Conservation (phyloP, 495 filamentous ascomycete genomes). For the Tuber magnatum region DNA sequence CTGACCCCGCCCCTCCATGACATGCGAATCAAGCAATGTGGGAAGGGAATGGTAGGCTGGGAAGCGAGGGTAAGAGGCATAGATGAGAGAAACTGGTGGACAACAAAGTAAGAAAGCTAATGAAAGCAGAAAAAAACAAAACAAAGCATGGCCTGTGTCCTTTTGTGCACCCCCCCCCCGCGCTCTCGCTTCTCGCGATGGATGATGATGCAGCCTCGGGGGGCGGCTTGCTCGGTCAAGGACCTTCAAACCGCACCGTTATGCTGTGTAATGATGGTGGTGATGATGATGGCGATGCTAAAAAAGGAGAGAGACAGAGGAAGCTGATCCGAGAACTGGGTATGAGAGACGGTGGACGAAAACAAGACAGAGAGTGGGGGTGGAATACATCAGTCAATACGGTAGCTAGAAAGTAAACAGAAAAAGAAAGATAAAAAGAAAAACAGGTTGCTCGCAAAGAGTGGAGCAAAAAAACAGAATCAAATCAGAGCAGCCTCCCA, state of each 20-base stretch:
- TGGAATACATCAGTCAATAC: background rate
- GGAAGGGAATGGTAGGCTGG: background rate
- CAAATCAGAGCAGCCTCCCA: background rate
- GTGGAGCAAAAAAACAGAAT: background rate
- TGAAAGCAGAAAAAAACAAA: background rate
- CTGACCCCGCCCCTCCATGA: constrained; percentile 1
- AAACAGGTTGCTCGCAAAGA: background rate
- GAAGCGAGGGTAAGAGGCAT: background rate
- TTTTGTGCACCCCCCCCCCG: background rate
- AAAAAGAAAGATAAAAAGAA: background rate
- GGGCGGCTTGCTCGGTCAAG: background rate
- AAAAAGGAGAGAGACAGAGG: background rate
- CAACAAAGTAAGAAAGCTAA: background rate
- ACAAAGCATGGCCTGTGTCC: background rate
- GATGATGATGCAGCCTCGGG: background rate
- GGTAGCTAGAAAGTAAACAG: background rate
- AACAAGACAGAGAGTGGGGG: background rate
- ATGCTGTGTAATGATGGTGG: background rate
- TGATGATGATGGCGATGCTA: background rate
- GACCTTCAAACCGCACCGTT: background rate
- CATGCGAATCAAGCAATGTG: background rate
- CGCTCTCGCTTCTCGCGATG: background rate
- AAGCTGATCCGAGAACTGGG: constrained; percentile 1
- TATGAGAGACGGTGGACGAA: background rate
- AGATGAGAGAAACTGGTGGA: background rate